phyloP scores from a whole-genome alignment of 164 flowering plant species.

The Litsea cubeba region DNA sequence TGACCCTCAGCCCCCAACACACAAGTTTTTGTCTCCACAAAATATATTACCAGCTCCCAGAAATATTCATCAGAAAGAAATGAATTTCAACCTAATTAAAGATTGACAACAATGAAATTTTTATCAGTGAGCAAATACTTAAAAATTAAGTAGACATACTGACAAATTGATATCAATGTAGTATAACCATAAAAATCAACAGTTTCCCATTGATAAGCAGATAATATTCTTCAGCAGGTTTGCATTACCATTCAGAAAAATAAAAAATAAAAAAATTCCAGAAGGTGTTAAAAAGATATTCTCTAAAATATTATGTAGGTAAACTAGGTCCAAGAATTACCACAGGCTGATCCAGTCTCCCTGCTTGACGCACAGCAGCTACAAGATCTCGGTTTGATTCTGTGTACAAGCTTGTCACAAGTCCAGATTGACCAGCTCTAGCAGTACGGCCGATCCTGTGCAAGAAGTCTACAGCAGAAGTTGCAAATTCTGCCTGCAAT shows the following conservation, averaged over 20 bases:
- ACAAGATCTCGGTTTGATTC: constrained; percentile 78
- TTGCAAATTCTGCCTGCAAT: constrained; percentile 91
- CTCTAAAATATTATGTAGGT: neutral
- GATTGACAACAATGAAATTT: neutral
- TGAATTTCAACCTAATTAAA: neutral
- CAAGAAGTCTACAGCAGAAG: constrained; percentile 87
- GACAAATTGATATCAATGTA: neutral
- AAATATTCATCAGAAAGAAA: neutral
- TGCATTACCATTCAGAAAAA: no score
- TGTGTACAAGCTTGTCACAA: constrained; percentile 79
- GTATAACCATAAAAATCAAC: neutral
- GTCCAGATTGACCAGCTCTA: constrained; percentile 89
- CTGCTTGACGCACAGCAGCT: constrained; percentile 74
- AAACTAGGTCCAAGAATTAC: constrained; percentile 33
- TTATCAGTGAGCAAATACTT: neutral
- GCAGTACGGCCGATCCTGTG: constrained; percentile 96
- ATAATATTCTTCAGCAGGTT: neutral
- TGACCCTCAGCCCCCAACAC: no score
- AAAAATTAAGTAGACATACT: neutral
- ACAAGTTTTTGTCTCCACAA: no score
- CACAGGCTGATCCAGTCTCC: constrained; percentile 67
- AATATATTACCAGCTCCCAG: neutral
- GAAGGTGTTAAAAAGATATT: neutral
- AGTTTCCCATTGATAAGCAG: neutral
- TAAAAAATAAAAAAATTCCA: no score